Conservation (phyloP, 208 protist species). For the Trypanosoma platydactyli region DNA sequence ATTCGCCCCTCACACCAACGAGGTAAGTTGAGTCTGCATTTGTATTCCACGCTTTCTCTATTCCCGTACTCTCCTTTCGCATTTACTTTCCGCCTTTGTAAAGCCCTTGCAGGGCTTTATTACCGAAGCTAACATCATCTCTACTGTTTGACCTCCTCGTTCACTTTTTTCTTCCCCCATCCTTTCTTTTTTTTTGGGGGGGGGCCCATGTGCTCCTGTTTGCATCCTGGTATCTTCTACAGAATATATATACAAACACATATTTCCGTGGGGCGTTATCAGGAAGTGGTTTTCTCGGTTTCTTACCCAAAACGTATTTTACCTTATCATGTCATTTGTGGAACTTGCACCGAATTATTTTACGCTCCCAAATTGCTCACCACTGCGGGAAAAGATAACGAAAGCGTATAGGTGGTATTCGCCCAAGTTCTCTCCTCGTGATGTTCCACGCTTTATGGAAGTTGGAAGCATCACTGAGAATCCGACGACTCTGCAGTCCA, state of each 20-base stretch:
- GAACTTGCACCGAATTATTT: conserved; percentile 53
- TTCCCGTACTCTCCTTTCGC: not conserved
- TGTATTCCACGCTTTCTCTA: not conserved
- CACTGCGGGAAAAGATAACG: conserved; percentile 46
- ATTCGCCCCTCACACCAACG: too few relatives aligned
- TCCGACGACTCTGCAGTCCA: conserved; percentile 61
- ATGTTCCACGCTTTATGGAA: conserved; percentile 89
- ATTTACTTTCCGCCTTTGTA: too few relatives aligned
- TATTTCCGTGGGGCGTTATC: too few relatives aligned
- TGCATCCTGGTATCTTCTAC: too few relatives aligned
- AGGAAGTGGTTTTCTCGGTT: not conserved
- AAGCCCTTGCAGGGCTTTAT: too few relatives aligned
- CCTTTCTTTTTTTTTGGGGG: not conserved
- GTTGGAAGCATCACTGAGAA: conserved; percentile 86
- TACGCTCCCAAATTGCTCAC: conserved; percentile 42
- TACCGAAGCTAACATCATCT: too few relatives aligned
- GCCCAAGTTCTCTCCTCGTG: conserved; percentile 82
- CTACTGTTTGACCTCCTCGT: too few relatives aligned
- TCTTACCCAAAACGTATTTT: not conserved
- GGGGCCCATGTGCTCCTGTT: not conserved
- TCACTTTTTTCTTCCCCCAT: not conserved
- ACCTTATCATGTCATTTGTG: conserved; percentile 39
- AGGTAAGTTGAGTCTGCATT: too few relatives aligned
- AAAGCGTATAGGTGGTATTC: conserved; percentile 88
- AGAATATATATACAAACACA: too few relatives aligned